Percentiles rank a stretch among this genome's conserved stretches.
These are phyloP conservation scores for Sporothrix brunneoviolacea DNA, from an alignment of 2,329 filamentous ascomycete genomes.

Conservation along the genomic window DNA sequence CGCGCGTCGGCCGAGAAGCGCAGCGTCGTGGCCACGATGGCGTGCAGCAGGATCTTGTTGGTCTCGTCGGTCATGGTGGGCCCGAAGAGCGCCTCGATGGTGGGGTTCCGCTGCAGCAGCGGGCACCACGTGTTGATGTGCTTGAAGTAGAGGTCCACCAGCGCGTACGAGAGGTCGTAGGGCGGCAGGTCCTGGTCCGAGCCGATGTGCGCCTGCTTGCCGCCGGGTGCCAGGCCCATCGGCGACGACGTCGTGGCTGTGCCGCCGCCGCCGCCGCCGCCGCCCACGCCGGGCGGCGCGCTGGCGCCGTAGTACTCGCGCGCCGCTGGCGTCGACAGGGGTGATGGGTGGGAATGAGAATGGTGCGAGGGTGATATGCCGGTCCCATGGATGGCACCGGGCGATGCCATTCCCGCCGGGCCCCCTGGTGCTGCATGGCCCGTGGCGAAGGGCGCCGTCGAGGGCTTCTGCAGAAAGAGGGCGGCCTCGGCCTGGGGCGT, in stretches of 20 bases:
- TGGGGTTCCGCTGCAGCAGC: conserved; percentile 78
- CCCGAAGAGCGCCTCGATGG: conserved; percentile 75
- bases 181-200: conserved; percentile 65
- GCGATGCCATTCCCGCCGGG: too few species aligned
- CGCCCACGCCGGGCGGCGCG: conserved; percentile 16
- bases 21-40: conserved; percentile 82
- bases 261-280: neutral
- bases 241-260: conserved; percentile 27
- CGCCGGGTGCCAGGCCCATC: conserved; percentile 45
- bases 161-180: conserved; percentile 64
- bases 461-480: conserved; percentile 56
- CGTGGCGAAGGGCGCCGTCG: conserved; percentile 24
- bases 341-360: conserved; percentile 23
- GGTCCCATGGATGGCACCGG: conserved; percentile 23
- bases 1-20: conserved; percentile 74
- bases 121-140: conserved; percentile 82
- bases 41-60: conserved; percentile 75
- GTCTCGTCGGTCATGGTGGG: conserved; percentile 69
- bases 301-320: conserved; percentile 44
- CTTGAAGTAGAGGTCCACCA: conserved; percentile 73
- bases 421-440: neutral
- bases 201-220: conserved; percentile 32
- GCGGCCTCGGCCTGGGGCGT: conserved; percentile 52
- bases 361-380: conserved; percentile 34
- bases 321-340: conserved; percentile 35